phyloP scores from a whole-genome alignment of 2,329 filamentous ascomycete genomes.

The Clarireedia sp. region DNA sequence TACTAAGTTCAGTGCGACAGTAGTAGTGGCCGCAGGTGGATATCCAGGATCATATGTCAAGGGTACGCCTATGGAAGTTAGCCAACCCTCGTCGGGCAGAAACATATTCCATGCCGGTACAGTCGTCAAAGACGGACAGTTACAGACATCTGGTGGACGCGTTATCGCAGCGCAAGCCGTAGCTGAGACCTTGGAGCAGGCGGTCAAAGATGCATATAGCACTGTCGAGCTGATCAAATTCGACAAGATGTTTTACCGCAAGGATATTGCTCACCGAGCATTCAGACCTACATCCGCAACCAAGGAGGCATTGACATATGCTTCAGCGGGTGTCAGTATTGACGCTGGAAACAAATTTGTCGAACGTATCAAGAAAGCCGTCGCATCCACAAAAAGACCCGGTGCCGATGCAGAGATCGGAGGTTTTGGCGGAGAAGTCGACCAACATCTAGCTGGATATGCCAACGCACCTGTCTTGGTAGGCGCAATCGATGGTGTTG shows the following conservation, averaged over 20 bases:
- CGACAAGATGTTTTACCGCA: slow-evolving; percentile 50
- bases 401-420: slow-evolving; percentile 80
- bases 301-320: slow-evolving; percentile 69
- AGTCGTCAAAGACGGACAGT: slow-evolving; percentile 49
- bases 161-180: slow-evolving; percentile 90
- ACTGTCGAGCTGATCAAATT: slow-evolving; percentile 76
- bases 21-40: slow-evolving; percentile 87
- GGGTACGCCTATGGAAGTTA: slow-evolving; percentile 54
- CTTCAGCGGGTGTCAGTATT: slow-evolving; percentile 86
- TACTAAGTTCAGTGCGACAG: slow-evolving; percentile 71
- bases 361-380: slow-evolving; percentile 80
- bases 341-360: slow-evolving; percentile 91
- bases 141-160: slow-evolving; percentile 76
- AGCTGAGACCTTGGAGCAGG: slow-evolving; percentile 66
- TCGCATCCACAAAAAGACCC: slow-evolving; percentile 74
- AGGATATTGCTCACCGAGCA: slow-evolving; percentile 78
- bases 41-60: slow-evolving; percentile 85
- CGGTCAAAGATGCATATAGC: slow-evolving; percentile 80
- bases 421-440: slow-evolving; percentile 85
- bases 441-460: slow-evolving; percentile 69
- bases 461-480: slow-evolving; percentile 70
- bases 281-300: slow-evolving; percentile 39
- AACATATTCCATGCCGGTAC: slow-evolving; percentile 94
- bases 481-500: slow-evolving; percentile 92
- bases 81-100: slow-evolving; percentile 41